Conservation (phyloP, 2,329 filamentous ascomycete genomes). For the Diplodia mutila region DNA sequence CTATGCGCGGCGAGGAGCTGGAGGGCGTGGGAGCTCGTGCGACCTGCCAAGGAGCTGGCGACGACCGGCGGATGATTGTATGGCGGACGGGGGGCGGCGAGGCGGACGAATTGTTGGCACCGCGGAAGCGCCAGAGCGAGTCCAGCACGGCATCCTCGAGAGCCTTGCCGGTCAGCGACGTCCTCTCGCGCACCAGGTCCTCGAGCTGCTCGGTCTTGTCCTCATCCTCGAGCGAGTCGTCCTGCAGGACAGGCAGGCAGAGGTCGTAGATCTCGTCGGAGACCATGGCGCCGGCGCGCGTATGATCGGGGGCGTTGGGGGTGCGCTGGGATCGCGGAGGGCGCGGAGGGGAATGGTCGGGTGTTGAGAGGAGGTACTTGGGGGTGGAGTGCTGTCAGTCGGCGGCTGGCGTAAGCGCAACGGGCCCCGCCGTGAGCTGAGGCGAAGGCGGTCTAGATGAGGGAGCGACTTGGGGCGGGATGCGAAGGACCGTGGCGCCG, state of each 20-base stretch:
- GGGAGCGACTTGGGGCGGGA: slow-evolving; percentile 1
- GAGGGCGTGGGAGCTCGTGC: slow-evolving; percentile 75
- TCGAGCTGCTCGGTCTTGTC: slow-evolving; percentile 93
- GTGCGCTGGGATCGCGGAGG: neutral
- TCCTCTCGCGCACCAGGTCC: slow-evolving; percentile 79
- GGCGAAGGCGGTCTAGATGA: slow-evolving; percentile 16
- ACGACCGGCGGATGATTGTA: slow-evolving; percentile 85
- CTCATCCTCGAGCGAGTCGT: slow-evolving; percentile 83
- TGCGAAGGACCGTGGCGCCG: slow-evolving; percentile 18
- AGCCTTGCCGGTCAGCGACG: slow-evolving; percentile 71
- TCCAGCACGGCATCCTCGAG: slow-evolving; percentile 91
- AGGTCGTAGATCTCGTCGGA: slow-evolving; percentile 91
- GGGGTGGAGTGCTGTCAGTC: slow-evolving; percentile 21
- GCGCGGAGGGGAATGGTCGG: neutral
- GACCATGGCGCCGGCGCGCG: slow-evolving; percentile 64
- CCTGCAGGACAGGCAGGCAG: slow-evolving; percentile 85
- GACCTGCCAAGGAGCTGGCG: slow-evolving; percentile 90
- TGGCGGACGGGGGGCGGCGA: slow-evolving; percentile 86
- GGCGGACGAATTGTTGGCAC: slow-evolving; percentile 62
- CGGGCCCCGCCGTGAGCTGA: slow-evolving; percentile 17
- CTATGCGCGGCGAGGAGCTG: slow-evolving; percentile 77
- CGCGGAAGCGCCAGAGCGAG: slow-evolving; percentile 83
- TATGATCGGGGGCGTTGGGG: neutral
- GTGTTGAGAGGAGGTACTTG: slow-evolving; percentile 16
- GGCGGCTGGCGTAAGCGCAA: slow-evolving; percentile 25